phyloP scores from a whole-genome alignment of 1,284 basidiomycete genomes.

The Mycena citricolor region DNA sequence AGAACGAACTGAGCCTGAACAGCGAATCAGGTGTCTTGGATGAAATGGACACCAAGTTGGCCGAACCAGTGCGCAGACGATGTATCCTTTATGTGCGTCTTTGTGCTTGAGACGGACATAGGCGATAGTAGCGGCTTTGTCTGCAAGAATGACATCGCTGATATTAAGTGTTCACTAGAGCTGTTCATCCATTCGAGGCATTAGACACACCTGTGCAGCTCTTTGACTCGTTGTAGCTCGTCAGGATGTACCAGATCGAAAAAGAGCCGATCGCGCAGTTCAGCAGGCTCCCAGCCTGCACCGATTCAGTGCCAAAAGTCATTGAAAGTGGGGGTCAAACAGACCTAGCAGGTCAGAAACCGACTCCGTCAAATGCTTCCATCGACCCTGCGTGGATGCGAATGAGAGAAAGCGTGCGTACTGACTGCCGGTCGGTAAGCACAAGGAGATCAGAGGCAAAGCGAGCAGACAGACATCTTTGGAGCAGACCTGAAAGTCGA shows the following conservation, averaged over 20 bases:
- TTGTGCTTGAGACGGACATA: conserved; percentile 76
- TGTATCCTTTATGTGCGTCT: conserved; percentile 67
- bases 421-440: no score
- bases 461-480: no score
- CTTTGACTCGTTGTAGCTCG: conserved; percentile 60
- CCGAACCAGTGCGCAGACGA: conserved; percentile 70
- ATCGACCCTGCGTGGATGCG: conserved; percentile 49
- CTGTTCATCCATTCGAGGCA: background rate
- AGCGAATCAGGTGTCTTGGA: conserved; percentile 2
- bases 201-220: conserved; percentile 60
- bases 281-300: conserved; percentile 67
- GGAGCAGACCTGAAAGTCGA: conserved; percentile 60
- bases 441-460: no score
- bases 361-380: conserved; percentile 71
- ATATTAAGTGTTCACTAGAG: background rate
- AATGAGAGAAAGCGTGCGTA: background rate
- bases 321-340: conserved; percentile 19
- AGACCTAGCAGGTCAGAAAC: conserved; percentile 68
- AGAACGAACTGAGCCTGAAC: conserved; percentile 37
- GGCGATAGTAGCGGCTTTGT: conserved; percentile 72
- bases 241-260: conserved; percentile 75
- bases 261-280: conserved; percentile 63
- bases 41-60: conserved; percentile 5
- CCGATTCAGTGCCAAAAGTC: conserved; percentile 1
- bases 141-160: conserved; percentile 70